Percentiles rank a stretch among this genome's conserved stretches.
Evolutionary conservation across 495 filamentous ascomycete species (phyloP).

Genomic region (Xylaria curta): DNA sequence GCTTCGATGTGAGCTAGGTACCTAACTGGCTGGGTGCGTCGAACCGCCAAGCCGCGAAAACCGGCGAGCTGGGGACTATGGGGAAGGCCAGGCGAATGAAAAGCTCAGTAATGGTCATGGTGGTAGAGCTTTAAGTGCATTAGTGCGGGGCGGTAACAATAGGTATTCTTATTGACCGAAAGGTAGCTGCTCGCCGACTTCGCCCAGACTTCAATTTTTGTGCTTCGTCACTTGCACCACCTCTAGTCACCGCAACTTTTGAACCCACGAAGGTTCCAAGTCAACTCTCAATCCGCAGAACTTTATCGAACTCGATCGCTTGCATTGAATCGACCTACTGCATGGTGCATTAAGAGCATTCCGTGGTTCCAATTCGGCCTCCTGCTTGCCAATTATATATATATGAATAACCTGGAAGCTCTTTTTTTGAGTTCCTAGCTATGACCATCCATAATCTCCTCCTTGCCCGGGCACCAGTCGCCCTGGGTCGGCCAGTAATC

Average conservation of each 20-base stretch:
- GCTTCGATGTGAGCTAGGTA: no score
- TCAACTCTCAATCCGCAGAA: background rate
- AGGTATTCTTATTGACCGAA: no score
- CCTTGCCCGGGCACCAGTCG: constrained; percentile 47
- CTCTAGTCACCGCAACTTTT: constrained; percentile 19
- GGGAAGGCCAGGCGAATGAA: constrained; percentile 15
- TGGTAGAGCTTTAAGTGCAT: background rate
- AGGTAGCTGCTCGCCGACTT: constrained; percentile 20
- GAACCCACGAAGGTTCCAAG: background rate
- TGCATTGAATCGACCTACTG: background rate
- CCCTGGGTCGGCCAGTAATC: constrained; percentile 46
- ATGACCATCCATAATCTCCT: constrained; percentile 50
- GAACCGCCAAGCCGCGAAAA: background rate
- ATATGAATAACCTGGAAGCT: background rate
- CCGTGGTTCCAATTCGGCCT: background rate
- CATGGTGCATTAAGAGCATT: constrained; percentile 13
- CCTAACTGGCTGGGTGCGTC: no score
- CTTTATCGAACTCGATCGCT: background rate
- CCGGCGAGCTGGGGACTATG: background rate
- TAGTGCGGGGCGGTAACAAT: no score
- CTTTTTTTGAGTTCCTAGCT: background rate
- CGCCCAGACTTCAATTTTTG: constrained; percentile 20
- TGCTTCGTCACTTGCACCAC: background rate
- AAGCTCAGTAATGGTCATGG: constrained; percentile 22
- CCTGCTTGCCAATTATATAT: constrained; percentile 10